These are phyloP conservation scores for Camellia japonica DNA, from an alignment of 148 eudicot species.

Conservation along the genomic window DNA sequence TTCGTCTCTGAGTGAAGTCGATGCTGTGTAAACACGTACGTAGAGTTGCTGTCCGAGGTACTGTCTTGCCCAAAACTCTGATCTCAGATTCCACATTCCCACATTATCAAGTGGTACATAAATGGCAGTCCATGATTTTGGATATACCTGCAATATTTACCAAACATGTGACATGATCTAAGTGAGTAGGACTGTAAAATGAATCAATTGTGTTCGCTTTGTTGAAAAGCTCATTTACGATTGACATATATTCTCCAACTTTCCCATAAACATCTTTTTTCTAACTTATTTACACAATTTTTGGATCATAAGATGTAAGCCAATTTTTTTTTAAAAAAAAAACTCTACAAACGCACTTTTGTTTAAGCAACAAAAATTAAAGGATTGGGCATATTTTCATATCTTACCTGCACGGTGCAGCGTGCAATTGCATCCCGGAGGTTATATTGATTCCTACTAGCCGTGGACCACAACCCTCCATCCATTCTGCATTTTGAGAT, in stretches of 20 bases:
- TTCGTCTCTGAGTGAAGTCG: slow-evolving; percentile 84
- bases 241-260: no score
- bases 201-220: no score
- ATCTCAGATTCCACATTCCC: slow-evolving; percentile 94
- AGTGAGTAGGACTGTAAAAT: background rate
- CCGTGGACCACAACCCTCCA: slow-evolving; percentile 75
- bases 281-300: no score
- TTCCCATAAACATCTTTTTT: no score
- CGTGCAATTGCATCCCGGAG: slow-evolving; percentile 85
- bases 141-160: slow-evolving; percentile 63
- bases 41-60: slow-evolving; percentile 90
- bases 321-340: background rate
- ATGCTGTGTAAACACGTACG: slow-evolving; percentile 66
- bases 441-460: slow-evolving; percentile 74
- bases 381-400: background rate
- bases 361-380: background rate
- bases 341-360: background rate
- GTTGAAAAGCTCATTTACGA: no score
- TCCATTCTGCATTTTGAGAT: slow-evolving; percentile 68
- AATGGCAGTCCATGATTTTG: slow-evolving; percentile 84
- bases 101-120: slow-evolving; percentile 85
- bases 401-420: slow-evolving; percentile 69
- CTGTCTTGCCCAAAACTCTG: slow-evolving; percentile 93
- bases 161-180: background rate
- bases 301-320: no score